Conservation (phyloP, 108 stramenopile genomes). For the Phaeodactylum tricornutum region DNA sequence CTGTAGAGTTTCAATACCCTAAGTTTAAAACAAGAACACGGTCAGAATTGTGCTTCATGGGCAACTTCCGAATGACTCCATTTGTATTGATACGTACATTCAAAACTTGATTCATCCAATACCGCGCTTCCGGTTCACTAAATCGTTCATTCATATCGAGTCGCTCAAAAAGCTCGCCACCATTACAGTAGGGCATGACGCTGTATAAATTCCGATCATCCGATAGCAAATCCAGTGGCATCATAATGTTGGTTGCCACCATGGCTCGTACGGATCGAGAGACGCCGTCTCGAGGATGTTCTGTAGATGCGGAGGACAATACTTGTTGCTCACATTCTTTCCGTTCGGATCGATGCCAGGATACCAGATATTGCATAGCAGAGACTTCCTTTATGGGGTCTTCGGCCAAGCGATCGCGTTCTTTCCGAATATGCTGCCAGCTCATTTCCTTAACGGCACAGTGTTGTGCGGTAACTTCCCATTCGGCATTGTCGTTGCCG, state of each 20-base stretch:
- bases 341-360: slow-evolving; percentile 7
- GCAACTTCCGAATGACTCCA: too few species aligned
- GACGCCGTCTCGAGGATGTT: too few species aligned
- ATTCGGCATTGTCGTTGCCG: slow-evolving; percentile 23
- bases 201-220: slow-evolving; percentile 80
- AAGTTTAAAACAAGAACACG: too few species aligned
- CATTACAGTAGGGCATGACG: slow-evolving; percentile 82
- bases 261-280: slow-evolving; percentile 33
- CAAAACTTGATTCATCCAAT: slow-evolving; percentile 80
- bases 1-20: slow-evolving; percentile 76
- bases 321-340: slow-evolving; percentile 5
- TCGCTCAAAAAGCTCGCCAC: slow-evolving; percentile 82
- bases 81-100: slow-evolving; percentile 46
- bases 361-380: slow-evolving; percentile 78
- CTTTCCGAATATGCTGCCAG: slow-evolving; percentile 60
- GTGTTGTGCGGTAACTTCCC: slow-evolving; percentile 64
- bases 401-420: slow-evolving; percentile 57
- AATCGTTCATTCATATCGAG: slow-evolving; percentile 64
- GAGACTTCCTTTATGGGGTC: slow-evolving; percentile 81
- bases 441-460: slow-evolving; percentile 82
- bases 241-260: slow-evolving; percentile 60
- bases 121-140: slow-evolving; percentile 67
- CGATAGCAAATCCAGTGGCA: slow-evolving; percentile 60
- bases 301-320: slow-evolving; percentile 3
- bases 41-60: too few species aligned